phyloP scores from a whole-genome alignment of 352 stramenopile species.

The Globisporangium carolinianum region DNA sequence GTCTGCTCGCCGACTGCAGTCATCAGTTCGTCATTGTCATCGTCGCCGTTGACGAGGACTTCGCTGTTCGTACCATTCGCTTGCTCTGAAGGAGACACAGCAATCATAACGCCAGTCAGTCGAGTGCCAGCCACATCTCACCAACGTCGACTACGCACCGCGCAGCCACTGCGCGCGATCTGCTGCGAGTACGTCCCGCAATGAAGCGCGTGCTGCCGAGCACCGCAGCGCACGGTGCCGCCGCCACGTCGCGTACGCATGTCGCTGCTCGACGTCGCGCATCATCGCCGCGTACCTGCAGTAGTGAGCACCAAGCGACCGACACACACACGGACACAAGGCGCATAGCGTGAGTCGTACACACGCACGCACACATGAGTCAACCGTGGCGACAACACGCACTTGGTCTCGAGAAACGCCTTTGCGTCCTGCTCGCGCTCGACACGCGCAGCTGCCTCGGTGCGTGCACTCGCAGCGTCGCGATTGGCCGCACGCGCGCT shows the following conservation, averaged over 20 bases:
- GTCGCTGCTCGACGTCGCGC: conserved; percentile 24
- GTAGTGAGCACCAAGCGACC: background rate
- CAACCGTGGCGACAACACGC: background rate
- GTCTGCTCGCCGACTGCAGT: background rate
- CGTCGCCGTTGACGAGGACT: background rate
- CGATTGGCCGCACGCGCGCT: conserved; percentile 3
- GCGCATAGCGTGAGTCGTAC: too few relatives aligned
- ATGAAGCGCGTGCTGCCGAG: conserved; percentile 22
- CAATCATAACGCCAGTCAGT: too few relatives aligned
- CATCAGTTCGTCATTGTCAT: background rate
- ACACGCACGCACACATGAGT: too few relatives aligned
- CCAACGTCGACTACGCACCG: background rate
- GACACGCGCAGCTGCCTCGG: background rate
- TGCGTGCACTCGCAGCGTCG: conserved; percentile 1
- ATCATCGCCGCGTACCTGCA: conserved; percentile 32
- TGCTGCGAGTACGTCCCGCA: conserved; percentile 19
- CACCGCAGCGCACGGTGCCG: conserved; percentile 38
- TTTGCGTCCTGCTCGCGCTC: conserved; percentile 7
- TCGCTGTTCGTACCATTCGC: too few relatives aligned
- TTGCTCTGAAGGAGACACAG: too few relatives aligned
- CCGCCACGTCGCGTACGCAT: conserved; percentile 54
- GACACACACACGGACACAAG: background rate
- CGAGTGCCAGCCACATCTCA: too few relatives aligned
- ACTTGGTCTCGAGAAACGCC: conserved; percentile 5
- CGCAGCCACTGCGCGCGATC: conserved; percentile 22